Base-by-base conservation (phyloP, 2,329 filamentous ascomycete species). In the Cordyceps sp. region DNA sequence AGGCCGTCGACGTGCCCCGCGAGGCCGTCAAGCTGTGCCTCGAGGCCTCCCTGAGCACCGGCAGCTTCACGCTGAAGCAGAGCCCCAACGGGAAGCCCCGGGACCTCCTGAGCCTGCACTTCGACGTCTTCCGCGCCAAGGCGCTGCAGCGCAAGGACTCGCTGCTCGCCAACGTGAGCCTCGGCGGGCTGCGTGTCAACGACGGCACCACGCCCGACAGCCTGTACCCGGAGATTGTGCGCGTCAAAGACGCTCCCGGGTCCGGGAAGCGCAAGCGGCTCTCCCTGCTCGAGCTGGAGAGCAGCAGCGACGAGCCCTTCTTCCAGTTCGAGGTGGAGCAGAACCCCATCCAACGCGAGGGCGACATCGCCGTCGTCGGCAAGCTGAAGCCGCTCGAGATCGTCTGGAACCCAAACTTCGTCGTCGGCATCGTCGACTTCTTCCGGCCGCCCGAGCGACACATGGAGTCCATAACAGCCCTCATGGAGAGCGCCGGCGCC, bases 341-440 rank as follows among this genome's bases (percentile, higher is more conserved):
- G 49, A 93, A 98, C 42, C 92, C 92, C 0, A 68, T 99, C 2
- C 85, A 98, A 48, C 82, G 78, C 17, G 81, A 85, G 40, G 88
- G 90, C 15, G 92, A 99, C 45, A 78, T 92, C 16, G 84, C 85
- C 6, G 61, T 99, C 22, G 86, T 78, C 3, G 78, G 88, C 45
- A 94, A 93, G 53, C 61, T 98, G 42, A 94, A 92, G 53, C 90
- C 86, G 28, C 77, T 98, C 42, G 92, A 98, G 52, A 80, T 99
- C 33, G 84, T 98, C 17, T 98, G 93, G 69, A 99, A 98, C 45
- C 90, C 92, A 1, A 82, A 78, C 40, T 92, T 96, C 42, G 67
- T 96, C 1, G 75, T 93, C 6, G 86, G 90, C 30, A 74, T 96
- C 25, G 83, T 78, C 33, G 84, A 85, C 43, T 99, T 98, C 60